Evolutionary conservation across 2,329 filamentous ascomycete genomes (phyloP), one percentile per base, ranked within the genome.

Genomic region (Talaromyces sp.): DNA sequence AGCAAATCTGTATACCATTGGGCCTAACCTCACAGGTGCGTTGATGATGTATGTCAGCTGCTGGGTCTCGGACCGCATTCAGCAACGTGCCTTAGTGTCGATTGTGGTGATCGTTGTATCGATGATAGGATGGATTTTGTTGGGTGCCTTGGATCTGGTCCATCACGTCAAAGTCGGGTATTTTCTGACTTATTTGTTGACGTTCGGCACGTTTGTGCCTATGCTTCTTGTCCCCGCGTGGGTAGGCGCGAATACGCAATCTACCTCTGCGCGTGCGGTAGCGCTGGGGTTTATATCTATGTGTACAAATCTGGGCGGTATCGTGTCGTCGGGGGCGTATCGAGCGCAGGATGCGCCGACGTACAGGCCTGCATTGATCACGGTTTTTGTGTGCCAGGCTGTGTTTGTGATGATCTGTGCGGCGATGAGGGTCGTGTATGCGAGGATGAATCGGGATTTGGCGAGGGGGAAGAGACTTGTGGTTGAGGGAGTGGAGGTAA

Each of bases 1-100:
- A 11, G 61, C 56, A 5, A 63, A 60, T 23, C 61, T 63, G 18
- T 63, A 63, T 28, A 63, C 61, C 25, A 63, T 63, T 18, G 61
- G 54, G 4, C 61, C 61, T 16, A 63, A 63, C n/a, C 56, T 63
- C 0, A 55, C 52, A 3, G 60, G 48, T 14, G 50, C 60, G 8
- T 31, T 61, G n/a, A 25, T 61, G 7, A 54, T 55, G 52, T 55
- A 42, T 23, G 8, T 55, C 35, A 37, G 50, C 12, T 55, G 48
- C 28, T 61, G 60, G 60, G 39, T 37, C 5, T 56, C 60, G 3
- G 60, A 61, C 23, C 50, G 60, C 23, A 28, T 61, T 1, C 50
- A 61, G 7, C 50, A 61, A 12, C 60, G 60, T 31, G 50, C 50
- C 1, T 14, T 61, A 8, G 21, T 61, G 5, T 40, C 60, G 5